Conservation (phyloP, 2,329 filamentous ascomycete genomes). For the Fusarium torreyae region DNA sequence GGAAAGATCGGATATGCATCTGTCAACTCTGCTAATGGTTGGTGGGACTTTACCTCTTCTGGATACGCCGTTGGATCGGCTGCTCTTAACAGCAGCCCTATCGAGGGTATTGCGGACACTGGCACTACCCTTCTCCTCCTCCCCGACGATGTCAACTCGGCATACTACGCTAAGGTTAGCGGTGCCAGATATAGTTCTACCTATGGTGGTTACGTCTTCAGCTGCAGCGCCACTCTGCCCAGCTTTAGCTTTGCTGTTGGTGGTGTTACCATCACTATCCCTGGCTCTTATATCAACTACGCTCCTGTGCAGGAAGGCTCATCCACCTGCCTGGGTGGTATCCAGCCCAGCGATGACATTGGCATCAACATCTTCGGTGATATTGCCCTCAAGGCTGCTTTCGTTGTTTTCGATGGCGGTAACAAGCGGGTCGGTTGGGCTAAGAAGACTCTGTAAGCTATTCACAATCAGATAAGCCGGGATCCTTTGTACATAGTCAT, state of each 20-base stretch:
- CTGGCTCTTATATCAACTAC: slow-evolving; percentile 70
- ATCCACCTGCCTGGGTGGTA: slow-evolving; percentile 76
- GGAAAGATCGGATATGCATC: slow-evolving; percentile 74
- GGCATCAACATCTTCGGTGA: slow-evolving; percentile 74
- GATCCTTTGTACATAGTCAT: neutral
- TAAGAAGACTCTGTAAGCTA: slow-evolving; percentile 26
- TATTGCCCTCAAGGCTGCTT: slow-evolving; percentile 73
- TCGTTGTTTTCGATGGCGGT: slow-evolving; percentile 68
- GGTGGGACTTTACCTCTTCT: slow-evolving; percentile 70
- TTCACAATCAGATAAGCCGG: neutral
- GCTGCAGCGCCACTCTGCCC: slow-evolving; percentile 63
- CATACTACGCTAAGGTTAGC: slow-evolving; percentile 64
- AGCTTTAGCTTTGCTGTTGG: slow-evolving; percentile 71
- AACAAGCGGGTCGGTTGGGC: slow-evolving; percentile 45
- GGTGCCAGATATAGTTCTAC: slow-evolving; percentile 59
- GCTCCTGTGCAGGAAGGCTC: slow-evolving; percentile 59
- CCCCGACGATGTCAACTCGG: slow-evolving; percentile 64
- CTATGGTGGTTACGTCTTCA: slow-evolving; percentile 63
- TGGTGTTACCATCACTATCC: slow-evolving; percentile 69
- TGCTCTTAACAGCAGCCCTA: slow-evolving; percentile 51
- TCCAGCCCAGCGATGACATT: slow-evolving; percentile 68
- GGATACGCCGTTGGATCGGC: slow-evolving; percentile 41
- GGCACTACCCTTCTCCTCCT: slow-evolving; percentile 77
- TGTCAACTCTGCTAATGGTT: slow-evolving; percentile 72
- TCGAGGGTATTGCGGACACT: slow-evolving; percentile 68